A percentile compares a stretch with the other conserved stretches of the same genome.
phyloP scores from a whole-genome alignment of 345 rosid species.

The Hibiscus trionum region DNA sequence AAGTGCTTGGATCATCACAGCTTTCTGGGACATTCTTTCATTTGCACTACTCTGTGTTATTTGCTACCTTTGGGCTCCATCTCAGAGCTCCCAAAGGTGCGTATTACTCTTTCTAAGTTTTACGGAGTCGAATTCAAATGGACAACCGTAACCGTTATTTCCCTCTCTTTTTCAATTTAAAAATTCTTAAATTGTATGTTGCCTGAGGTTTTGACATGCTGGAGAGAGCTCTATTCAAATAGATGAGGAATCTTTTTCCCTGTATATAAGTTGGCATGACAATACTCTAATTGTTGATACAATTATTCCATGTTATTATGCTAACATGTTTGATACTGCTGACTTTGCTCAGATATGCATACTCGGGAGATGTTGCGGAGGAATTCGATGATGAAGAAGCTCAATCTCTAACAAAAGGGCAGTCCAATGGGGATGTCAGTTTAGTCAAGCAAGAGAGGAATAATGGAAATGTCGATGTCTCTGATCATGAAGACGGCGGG shows the following conservation, averaged over 20 bases:
- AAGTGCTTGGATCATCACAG: slow-evolving; percentile 90
- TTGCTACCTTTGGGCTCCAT: slow-evolving; percentile 95
- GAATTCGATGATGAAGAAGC: slow-evolving; percentile 63
- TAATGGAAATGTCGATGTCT: slow-evolving; percentile 11
- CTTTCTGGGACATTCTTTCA: slow-evolving; percentile 88
- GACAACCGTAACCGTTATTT: background rate
- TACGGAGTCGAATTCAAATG: background rate
- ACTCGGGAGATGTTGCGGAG: slow-evolving; percentile 57
- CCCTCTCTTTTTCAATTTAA: background rate
- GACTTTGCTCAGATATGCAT: slow-evolving; percentile 56
- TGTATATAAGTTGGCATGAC: background rate
- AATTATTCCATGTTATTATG: background rate
- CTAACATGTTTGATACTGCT: slow-evolving; percentile 9
- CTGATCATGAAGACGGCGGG: slow-evolving; percentile 40
- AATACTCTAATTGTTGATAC: background rate
- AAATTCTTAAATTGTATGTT: background rate
- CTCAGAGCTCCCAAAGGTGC: slow-evolving; percentile 84
- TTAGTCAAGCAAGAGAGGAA: slow-evolving; percentile 57
- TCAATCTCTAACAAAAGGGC: slow-evolving; percentile 59
- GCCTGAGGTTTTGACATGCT: background rate
- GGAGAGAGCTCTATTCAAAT: background rate
- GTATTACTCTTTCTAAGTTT: background rate
- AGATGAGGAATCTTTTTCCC: background rate
- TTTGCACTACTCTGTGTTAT: slow-evolving; percentile 67
- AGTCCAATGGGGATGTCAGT: slow-evolving; percentile 56